Conservation (phyloP, 2,329 filamentous ascomycete species). For the Fusarium virguliforme region DNA sequence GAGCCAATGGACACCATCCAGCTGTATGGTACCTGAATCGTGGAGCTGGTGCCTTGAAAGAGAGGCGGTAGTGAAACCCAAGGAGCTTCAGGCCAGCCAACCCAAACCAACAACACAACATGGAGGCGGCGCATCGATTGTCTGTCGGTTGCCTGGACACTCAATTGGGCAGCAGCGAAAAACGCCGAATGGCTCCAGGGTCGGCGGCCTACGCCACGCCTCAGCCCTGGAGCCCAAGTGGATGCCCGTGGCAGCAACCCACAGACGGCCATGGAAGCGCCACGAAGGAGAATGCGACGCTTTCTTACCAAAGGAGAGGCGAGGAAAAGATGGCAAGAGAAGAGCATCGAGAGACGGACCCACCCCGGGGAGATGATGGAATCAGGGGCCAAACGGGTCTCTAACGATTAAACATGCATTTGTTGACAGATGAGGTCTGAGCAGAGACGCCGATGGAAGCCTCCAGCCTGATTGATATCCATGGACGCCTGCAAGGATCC, state of each 20-base stretch:
- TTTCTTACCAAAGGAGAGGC: slow-evolving; percentile 18
- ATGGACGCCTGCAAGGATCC: slow-evolving; percentile 16
- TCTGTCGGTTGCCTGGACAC: slow-evolving; percentile 26
- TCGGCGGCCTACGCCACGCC: slow-evolving; percentile 33
- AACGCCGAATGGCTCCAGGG: slow-evolving; percentile 16
- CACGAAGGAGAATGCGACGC: slow-evolving; percentile 39
- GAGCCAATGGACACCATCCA: slow-evolving; percentile 11
- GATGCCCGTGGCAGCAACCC: slow-evolving; percentile 29
- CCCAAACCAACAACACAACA: slow-evolving; percentile 9
- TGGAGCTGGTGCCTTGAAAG: slow-evolving; percentile 18
- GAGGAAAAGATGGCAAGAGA: slow-evolving; percentile 31
- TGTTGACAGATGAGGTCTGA: slow-evolving; percentile 25
- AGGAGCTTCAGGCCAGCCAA: slow-evolving; percentile 17
- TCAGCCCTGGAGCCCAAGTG: slow-evolving; percentile 44
- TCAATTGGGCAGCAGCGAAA: slow-evolving; percentile 27
- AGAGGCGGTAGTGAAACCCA: slow-evolving; percentile 36
- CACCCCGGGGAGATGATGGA: slow-evolving; percentile 18
- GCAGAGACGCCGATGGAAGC: slow-evolving; percentile 4
- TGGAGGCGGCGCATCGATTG: background rate
- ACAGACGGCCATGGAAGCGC: slow-evolving; percentile 48
- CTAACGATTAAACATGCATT: slow-evolving; percentile 26
- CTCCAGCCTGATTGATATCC: slow-evolving; percentile 3
- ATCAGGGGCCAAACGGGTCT: slow-evolving; percentile 30
- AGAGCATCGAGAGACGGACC: slow-evolving; percentile 35
- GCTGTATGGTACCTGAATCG: slow-evolving; percentile 33